Evolutionary conservation across 495 filamentous ascomycete species (phyloP).

Genomic region (Podospora conica): DNA sequence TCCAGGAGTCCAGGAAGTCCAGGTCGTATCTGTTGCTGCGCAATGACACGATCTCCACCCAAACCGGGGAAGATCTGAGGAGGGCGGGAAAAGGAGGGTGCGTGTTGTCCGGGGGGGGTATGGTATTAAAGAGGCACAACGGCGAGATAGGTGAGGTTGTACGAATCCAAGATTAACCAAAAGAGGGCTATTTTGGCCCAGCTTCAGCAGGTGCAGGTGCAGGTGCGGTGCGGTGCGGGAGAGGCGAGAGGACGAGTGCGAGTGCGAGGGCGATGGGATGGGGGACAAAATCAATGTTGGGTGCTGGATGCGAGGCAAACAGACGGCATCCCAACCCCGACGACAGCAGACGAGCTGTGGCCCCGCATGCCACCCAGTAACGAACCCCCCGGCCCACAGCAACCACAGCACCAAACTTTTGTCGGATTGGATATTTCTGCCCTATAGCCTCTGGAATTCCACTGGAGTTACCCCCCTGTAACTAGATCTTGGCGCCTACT

Average conservation of each 20-base stretch:
- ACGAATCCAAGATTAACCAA: background rate
- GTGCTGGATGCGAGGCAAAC: background rate
- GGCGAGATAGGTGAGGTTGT: background rate
- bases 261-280: background rate
- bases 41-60: constrained; percentile 14
- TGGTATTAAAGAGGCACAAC: background rate
- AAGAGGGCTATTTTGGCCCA: constrained; percentile 2
- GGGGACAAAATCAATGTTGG: background rate
- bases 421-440: too few species aligned
- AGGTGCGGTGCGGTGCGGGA: too few species aligned
- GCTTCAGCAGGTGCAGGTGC: background rate
- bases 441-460: too few species aligned
- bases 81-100: background rate
- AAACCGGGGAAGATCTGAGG: constrained; percentile 2
- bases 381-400: background rate
- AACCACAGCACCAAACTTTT: background rate
- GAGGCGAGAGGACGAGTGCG: background rate
- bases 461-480: too few species aligned
- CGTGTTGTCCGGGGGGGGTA: background rate
- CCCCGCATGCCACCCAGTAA: background rate
- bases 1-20: background rate
- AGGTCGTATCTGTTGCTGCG: constrained; percentile 12
- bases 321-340: background rate
- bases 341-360: background rate
- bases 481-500: too few species aligned